Evolutionary conservation across 2,329 filamentous ascomycete species (phyloP), one percentile per base, ranked within the genome.

Genomic region (Intubia oerlemansii): DNA sequence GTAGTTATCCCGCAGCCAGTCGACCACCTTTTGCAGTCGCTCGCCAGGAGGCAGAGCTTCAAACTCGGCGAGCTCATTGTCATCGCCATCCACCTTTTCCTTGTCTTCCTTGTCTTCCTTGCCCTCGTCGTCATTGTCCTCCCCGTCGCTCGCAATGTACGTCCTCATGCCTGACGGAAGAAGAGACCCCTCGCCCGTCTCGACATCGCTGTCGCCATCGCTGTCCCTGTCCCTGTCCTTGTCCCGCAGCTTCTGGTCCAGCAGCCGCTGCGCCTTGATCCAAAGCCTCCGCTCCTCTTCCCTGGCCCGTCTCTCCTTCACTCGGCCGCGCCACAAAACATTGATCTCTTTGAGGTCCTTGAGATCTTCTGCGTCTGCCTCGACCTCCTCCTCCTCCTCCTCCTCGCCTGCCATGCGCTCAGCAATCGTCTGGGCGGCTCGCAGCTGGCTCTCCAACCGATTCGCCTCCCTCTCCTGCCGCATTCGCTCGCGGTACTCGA

Each of bases 51-150:
- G 63, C 25, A 85, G 53, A 2, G 62, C 64, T 42, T 82, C 70
- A 41, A 91, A 93, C 32, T 67, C 72, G 17, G 84, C 72, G 32
- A 95, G 52, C 46, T 92, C 82, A 41, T 93, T 80, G 39, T 82
- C 76, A 33, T 79, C 74, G 24, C 88, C n/a, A n/a, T n/a, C n/a
- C n/a, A n/a, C n/a, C n/a, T n/a, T n/a, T n/a, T n/a, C n/a, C n/a
- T n/a, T n/a, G n/a, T n/a, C n/a, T n/a, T n/a, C n/a, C 80, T 11
- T 10, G 5, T 79, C 45, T 29, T 78, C 68, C 32, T 74, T 68
- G 3, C 72, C 70, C 1, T 70, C 62, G 43, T 59, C 71, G 1
- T 68, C 48, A 3, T 64, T 62, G 43, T 72, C 62, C 19, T 59
- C 48, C 2, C 56, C 76, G 11, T 61, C 57, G 17, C 85, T 78